Conservation (phyloP, 2,329 filamentous ascomycete species). For the Trichophyton rubrum region DNA sequence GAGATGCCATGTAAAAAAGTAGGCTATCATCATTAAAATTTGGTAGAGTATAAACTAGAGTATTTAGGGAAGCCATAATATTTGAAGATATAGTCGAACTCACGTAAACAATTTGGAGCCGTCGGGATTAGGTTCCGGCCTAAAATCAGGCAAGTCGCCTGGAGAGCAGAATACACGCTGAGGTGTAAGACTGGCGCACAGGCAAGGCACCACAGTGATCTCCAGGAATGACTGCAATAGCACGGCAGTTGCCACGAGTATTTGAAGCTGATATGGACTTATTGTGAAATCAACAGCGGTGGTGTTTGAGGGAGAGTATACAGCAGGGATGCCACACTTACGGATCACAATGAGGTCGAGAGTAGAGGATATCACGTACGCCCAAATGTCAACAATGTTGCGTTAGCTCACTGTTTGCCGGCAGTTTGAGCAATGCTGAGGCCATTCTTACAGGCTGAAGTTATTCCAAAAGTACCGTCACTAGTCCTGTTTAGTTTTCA, state of each 20-base stretch:
- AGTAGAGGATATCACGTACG: not conserved
- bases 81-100: too few relatives aligned
- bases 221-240: conserved; percentile 2
- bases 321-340: not conserved
- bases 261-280: not conserved
- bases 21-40: not conserved
- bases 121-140: too few relatives aligned
- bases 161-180: too few relatives aligned
- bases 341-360: not conserved
- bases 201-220: too few relatives aligned
- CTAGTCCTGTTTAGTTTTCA: not conserved
- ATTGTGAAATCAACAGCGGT: not conserved
- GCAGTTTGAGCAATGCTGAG: not conserved
- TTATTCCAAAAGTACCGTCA: not conserved
- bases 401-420: not conserved
- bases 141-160: too few relatives aligned
- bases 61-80: too few relatives aligned
- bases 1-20: not conserved
- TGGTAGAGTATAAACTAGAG: not conserved
- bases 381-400: not conserved
- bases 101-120: too few relatives aligned
- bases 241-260: not conserved
- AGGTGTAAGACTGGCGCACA: too few relatives aligned
- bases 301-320: not conserved
- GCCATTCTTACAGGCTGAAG: not conserved